Base-by-base conservation (phyloP, 176 grass and related monocot species). In the Lolium multiflorum region DNA sequence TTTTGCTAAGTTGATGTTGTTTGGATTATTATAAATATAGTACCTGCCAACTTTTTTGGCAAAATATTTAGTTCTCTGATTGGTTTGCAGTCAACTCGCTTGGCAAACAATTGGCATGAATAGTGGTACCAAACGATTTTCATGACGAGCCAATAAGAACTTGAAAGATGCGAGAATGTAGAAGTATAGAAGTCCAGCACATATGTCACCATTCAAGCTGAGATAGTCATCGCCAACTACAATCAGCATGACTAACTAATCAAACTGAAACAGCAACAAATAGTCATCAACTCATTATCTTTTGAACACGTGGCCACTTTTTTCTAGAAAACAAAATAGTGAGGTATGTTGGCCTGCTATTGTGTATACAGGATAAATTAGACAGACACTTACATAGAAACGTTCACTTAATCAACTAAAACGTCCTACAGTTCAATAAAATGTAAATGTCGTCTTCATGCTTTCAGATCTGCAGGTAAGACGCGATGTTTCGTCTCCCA, bases 31-130 rank as follows among this genome's bases (percentile, higher is more conserved):
- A 35, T 16, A 35, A 66, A 61, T 21, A 61, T 61, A 24, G 58
- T 24, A 24, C n/a, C 58, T 22, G n/a, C 20, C n/a, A 61, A 61
- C 21, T 61, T 66, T 64, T 66, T 66, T 66, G 63, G 63, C 63
- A 16, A 66, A 66, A 64, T 14, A 6, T 24, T 13, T 66, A 35
- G 54, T 25, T 66, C 14, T 66, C 58, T 61, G 15, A 66, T 9
- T 66, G 63, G 26, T 66, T 66, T 66, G 14, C 14, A 66, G 63
- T 14, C 63, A 66, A 35, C 54, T 57, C 8, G 54, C 54, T 57
- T 57, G 54, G 54, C 54, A 57, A 57, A 57, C 17, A 57, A 57
- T 57, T 17, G 54, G 6, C 54, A 20, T 57, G 6, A 57, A 57
- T 20, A 57, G 54, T 57, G 54, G 7, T 57, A 20, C 17, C 17